Evolutionary conservation across 352 stramenopile genomes (phyloP), one percentile per base, ranked within the genome.

Genomic region (Phytophthora colocasiae): DNA sequence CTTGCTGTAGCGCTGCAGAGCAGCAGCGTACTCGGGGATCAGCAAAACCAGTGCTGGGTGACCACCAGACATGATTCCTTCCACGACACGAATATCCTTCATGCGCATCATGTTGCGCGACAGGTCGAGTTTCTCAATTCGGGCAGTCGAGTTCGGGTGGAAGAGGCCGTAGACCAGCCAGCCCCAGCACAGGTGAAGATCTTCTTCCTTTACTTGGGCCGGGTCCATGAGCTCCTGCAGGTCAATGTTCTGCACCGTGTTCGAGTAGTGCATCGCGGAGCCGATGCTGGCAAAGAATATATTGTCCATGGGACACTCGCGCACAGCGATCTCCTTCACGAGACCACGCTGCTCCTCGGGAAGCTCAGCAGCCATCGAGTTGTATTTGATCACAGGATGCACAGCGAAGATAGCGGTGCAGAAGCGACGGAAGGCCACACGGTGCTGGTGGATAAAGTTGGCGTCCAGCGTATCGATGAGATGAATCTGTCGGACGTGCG

Each of bases 201-300:
- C 77, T 17, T 77, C 63, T 50, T 77, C 78, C 24, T 66, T 71
- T 1, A 82, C 66, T 39, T 73, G 61, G 4, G 61, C 55, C 0
- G 75, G 71, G 58, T 82, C 66, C 62, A 83, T 77, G 11, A 85
- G 65, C 52, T 85, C 71, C 49, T 85, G 75, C 50, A 85, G 64
- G 26, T 85, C 72, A 12, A 85, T 77, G 49, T 81, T 81, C 32
- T 79, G 55, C 26, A 85, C 63, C 5, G 77, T 73, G 53, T 78
- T 83, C 14, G 75, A 85, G 55, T 85, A 85, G 72, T 85, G 77
- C 51, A 85, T 69, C n/a, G 77, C 77, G 9, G 77, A 85, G 11
- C 77, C 77, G 43, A 85, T 65, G 34, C 71, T 72, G 24, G 72
- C 74, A 38, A 85, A 85, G 51, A 85, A 85, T 2, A 66, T 71